Conservation (phyloP, 805 yeast species). For the Lachancea lanzarotensis region DNA sequence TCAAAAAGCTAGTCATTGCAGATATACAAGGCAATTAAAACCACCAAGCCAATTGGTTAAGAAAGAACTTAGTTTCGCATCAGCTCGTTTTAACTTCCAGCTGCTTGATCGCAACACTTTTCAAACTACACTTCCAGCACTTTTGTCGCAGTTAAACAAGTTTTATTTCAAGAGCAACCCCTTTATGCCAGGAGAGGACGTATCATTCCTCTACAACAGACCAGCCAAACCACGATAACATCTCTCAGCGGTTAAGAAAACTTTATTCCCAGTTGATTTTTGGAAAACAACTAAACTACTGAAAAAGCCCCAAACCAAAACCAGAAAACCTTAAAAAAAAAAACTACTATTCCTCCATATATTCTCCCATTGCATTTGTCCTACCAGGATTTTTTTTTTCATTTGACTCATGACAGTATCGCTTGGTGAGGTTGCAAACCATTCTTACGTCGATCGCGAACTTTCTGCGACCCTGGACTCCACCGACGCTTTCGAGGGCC, state of each 20-base stretch:
- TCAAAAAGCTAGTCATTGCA: neutral
- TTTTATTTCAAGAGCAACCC: neutral
- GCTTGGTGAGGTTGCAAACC: conserved; percentile 32
- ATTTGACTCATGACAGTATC: conserved; percentile 27
- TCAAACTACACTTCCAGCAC: conserved; percentile 1
- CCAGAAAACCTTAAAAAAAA: too few species aligned
- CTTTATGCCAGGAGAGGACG: conserved; percentile 19
- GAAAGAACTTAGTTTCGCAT: too few species aligned
- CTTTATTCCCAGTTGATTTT: neutral
- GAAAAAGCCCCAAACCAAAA: too few species aligned
- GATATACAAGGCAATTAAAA: too few species aligned
- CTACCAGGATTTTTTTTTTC: neutral
- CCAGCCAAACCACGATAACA: conserved; percentile 23
- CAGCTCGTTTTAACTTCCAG: too few species aligned
- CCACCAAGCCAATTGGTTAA: too few species aligned
- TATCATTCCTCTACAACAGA: conserved; percentile 19
- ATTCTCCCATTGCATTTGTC: too few species aligned
- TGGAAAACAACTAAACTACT: too few species aligned
- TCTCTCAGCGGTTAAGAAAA: neutral
- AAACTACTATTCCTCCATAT: too few species aligned
- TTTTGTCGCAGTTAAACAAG: conserved; percentile 6
- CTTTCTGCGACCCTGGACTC: conserved; percentile 77
- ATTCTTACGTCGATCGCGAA: conserved; percentile 66
- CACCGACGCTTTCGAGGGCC: conserved; percentile 92
- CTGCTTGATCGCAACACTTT: neutral